Conservation (phyloP, 257 asterid genomes). For the Vinca minor region DNA sequence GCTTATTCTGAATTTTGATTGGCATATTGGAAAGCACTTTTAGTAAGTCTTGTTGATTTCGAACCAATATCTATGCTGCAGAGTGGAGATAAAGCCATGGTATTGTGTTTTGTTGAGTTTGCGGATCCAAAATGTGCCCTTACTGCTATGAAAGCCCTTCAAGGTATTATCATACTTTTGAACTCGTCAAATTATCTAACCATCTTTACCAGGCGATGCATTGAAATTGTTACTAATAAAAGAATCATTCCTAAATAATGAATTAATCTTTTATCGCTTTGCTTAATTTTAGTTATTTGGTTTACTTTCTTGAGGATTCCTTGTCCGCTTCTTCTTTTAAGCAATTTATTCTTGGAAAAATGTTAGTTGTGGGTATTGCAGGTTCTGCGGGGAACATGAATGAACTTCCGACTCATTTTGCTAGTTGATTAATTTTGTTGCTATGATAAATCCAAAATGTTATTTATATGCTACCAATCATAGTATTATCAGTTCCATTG, state of each 20-base stretch:
- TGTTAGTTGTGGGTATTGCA: too few relatives aligned
- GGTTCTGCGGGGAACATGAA: too few relatives aligned
- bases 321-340: too few relatives aligned
- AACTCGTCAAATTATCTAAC: too few relatives aligned
- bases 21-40: not conserved
- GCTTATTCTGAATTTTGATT: not conserved
- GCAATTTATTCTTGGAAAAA: too few relatives aligned
- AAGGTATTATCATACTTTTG: constrained; percentile 36
- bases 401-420: too few relatives aligned
- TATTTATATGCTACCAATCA: not conserved
- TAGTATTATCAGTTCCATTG: not conserved
- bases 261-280: not conserved
- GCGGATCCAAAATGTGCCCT: constrained; percentile 61
- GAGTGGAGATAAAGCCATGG: constrained; percentile 73
- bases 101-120: constrained; percentile 73
- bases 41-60: constrained; percentile 5
- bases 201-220: not conserved
- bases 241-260: not conserved
- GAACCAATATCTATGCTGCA: constrained; percentile 19
- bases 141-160: constrained; percentile 72
- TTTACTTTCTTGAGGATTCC: not conserved
- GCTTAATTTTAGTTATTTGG: not conserved
- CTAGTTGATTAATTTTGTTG: not conserved
- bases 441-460: not conserved
- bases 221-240: not conserved